Evolutionary conservation across 306 rosid species (phyloP).

Genomic region (Betula pendula): DNA sequence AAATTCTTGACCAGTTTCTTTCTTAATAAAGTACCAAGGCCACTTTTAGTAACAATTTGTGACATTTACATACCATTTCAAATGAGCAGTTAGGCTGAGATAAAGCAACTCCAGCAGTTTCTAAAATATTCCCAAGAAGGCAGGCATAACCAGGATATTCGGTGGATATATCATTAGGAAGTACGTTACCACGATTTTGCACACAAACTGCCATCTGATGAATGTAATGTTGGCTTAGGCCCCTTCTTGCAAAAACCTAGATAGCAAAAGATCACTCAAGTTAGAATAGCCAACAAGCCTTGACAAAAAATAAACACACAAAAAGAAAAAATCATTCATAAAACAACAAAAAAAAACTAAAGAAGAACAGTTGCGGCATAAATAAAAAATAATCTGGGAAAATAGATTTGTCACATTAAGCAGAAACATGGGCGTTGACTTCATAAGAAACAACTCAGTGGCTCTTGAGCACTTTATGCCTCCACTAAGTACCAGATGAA

Average conservation of each 20-base stretch:
- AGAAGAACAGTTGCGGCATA: slow-evolving; percentile 2
- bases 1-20: not conserved
- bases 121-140: slow-evolving; percentile 89
- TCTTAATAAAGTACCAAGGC: not conserved
- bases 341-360: not conserved
- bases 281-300: slow-evolving; percentile 14
- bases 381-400: not conserved
- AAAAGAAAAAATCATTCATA: slow-evolving; percentile 6
- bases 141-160: slow-evolving; percentile 91
- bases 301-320: slow-evolving; percentile 1
- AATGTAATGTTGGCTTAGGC: slow-evolving; percentile 65
- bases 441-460: not conserved
- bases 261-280: slow-evolving; percentile 24
- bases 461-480: slow-evolving; percentile 10
- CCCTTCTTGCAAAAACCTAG: slow-evolving; percentile 63
- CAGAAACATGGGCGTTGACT: not conserved
- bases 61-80: slow-evolving; percentile 65
- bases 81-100: slow-evolving; percentile 80
- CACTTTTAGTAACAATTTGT: slow-evolving; percentile 3
- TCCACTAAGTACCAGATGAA: not conserved
- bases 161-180: slow-evolving; percentile 69
- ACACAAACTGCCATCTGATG: slow-evolving; percentile 76
- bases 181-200: slow-evolving; percentile 59
- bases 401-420: not conserved
- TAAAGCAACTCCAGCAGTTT: slow-evolving; percentile 72